Evolutionary conservation across 2,329 filamentous ascomycete genomes (phyloP).

Genomic region (Magnaporthiopsis incrustans): DNA sequence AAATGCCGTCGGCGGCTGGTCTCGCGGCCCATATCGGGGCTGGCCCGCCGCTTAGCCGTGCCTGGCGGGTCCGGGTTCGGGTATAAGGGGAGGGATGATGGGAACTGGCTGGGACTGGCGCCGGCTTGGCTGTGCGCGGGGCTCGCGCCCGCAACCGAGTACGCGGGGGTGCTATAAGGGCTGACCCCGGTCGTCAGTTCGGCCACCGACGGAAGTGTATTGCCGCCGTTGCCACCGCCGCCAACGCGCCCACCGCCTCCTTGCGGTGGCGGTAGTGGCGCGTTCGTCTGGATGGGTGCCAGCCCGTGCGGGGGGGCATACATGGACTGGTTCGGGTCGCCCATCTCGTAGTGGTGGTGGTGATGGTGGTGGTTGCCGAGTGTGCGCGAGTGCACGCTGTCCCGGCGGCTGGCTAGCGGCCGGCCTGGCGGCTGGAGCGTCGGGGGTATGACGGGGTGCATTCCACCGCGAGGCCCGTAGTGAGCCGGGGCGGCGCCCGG

Average conservation of each 20-base stretch:
- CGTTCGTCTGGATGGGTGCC: conserved; percentile 41
- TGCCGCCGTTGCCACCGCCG: conserved; percentile 29
- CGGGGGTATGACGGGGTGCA: conserved; percentile 9
- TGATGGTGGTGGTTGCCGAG: conserved; percentile 16
- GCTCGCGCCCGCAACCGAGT: conserved; percentile 33
- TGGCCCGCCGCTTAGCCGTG: conserved; percentile 44
- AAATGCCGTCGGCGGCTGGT: conserved; percentile 37
- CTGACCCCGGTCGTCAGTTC: conserved; percentile 58
- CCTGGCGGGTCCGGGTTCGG: conserved; percentile 29
- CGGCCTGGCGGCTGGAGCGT: conserved; percentile 11
- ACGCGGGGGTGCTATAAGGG: conserved; percentile 51
- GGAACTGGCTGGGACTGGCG: conserved; percentile 33
- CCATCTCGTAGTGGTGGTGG: conserved; percentile 19
- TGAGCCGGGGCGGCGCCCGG: conserved; percentile 30
- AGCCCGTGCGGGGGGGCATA: conserved; percentile 34
- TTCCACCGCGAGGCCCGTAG: conserved; percentile 28
- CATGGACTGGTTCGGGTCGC: conserved; percentile 3
- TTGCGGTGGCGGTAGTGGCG: conserved; percentile 14
- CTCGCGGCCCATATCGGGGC: conserved; percentile 35
- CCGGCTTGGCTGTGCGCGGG: conserved; percentile 27
- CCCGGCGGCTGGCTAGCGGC: conserved; percentile 27
- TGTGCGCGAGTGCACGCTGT: conserved; percentile 28
- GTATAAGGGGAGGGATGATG: conserved; percentile 27
- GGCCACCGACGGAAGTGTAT: conserved; percentile 50
- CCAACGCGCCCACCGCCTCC: neutral